Percentiles rank a stretch among this genome's conserved stretches.
Conservation (phyloP, 2,329 filamentous ascomycete species). For the Chaetomiaceae sp. region DNA sequence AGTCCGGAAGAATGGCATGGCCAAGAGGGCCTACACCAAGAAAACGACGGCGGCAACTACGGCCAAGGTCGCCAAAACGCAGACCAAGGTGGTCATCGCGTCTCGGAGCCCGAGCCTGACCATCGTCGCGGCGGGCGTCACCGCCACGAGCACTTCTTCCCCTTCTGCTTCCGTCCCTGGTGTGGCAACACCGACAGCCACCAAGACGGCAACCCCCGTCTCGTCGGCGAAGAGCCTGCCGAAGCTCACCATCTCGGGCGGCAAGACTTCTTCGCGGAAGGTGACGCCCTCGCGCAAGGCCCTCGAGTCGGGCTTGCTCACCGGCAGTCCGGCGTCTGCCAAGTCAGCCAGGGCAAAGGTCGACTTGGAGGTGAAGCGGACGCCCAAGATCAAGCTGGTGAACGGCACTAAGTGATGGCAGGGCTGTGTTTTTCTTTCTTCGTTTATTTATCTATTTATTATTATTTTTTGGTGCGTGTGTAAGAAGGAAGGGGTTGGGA, state of each 20-base stretch:
- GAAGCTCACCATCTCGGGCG: conserved; percentile 3
- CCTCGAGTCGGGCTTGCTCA: conserved; percentile 12
- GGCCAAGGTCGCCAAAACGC: background rate
- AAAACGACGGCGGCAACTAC: background rate
- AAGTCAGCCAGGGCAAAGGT: background rate
- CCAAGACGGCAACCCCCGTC: background rate
- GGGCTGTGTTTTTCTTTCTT: too few relatives aligned
- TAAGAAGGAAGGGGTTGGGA: too few relatives aligned
- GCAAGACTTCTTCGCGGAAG: conserved; percentile 20
- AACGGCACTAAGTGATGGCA: background rate
- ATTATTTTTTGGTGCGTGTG: too few relatives aligned
- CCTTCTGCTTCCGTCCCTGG: background rate
- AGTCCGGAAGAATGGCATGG: background rate
- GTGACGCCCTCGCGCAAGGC: conserved; percentile 24
- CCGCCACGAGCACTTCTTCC: background rate
- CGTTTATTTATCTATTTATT: too few relatives aligned
- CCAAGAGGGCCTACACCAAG: background rate
- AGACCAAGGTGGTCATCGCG: conserved; percentile 8
- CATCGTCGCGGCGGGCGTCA: conserved; percentile 20
- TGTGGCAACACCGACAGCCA: too few relatives aligned
- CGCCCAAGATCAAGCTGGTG: conserved; percentile 2
- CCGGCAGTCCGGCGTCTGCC: background rate
- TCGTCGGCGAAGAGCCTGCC: background rate
- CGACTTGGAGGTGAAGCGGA: background rate
- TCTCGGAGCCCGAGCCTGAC: conserved; percentile 21